Base-by-base conservation (phyloP, 2,329 filamentous ascomycete genomes). In the Exophiala sp. region DNA sequence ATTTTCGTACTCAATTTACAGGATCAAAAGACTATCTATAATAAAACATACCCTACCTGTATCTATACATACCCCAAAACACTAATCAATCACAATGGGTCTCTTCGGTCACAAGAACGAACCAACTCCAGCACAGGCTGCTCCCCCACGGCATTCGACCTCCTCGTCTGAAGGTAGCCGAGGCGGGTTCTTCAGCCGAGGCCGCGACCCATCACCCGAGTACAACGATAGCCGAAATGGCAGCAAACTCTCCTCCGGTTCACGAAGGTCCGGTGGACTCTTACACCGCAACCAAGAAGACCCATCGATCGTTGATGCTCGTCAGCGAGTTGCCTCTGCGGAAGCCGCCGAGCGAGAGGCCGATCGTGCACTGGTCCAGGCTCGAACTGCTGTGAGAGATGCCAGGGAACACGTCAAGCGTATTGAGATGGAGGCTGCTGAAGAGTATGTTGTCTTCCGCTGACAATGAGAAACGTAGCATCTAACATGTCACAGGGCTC, bases 281-380 rank as follows among this genome's bases (percentile, higher is more conserved):
- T 73, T 69, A n/a, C 41, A 24, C 61, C 68, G 72, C 56, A 72
- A 78, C 42, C 34, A 50, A 18, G 76, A 84, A 58, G 85, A 88
- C 68, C 81, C 83, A 0, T 79, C 75, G 59, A 87, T 88, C 64
- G 63, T 78, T 1, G 74, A 78, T 18, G 85, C 85, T 0, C 75
- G 81, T 3, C 80, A 87, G 69, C 78, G 80, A 33, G 79, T 88
- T 16, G 72, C 83, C 61, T 70, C 72, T 42, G 86, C 86, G 24
- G 85, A 88, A 71, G 66, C 71, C 0, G 83, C 84, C 0, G 85
- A 88, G 71, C 70, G 73, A 5, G 83, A 87, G 14, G 86, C 85
- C 0, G 85, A 88, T 62, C 75, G 79, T 2, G 86, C 85, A 0
- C 69, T 87, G 11, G 73, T 78, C 8, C 75, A 80, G 7, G 84